Evolutionary conservation across 768 basidiomycete genomes (phyloP).

Genomic region (Amanita subjunquillea): DNA sequence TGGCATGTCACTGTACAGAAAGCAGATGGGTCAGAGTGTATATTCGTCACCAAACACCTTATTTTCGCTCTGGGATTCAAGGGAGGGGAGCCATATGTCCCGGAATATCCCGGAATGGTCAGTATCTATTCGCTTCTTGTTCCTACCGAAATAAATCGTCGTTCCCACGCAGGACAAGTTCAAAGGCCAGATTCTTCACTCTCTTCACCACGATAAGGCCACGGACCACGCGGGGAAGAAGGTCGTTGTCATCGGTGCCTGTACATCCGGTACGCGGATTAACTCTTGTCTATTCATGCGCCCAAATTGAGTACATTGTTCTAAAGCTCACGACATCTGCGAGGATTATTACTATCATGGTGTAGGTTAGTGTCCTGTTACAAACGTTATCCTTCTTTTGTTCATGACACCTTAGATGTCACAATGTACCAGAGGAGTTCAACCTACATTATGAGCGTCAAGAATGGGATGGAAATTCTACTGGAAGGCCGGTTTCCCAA

Average conservation of each 20-base stretch:
- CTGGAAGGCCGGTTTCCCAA: conserved; percentile 13
- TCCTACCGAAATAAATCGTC: neutral
- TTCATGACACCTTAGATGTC: conserved; percentile 25
- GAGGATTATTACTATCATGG: conserved; percentile 35
- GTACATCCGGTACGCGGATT: conserved; percentile 35
- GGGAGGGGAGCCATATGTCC: conserved; percentile 33
- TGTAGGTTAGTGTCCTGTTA: conserved; percentile 16
- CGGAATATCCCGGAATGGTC: conserved; percentile 37
- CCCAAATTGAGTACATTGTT: neutral
- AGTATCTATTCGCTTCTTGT: neutral
- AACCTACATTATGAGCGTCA: conserved; percentile 44
- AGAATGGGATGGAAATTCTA: conserved; percentile 23
- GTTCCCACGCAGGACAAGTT: conserved; percentile 34
- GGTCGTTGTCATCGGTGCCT: conserved; percentile 58
- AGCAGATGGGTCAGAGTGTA: conserved; percentile 21
- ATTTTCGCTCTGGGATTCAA: conserved; percentile 44
- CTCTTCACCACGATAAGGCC: conserved; percentile 42
- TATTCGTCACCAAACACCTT: conserved; percentile 37
- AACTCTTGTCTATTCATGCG: conserved; percentile 14
- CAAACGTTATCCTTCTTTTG: neutral
- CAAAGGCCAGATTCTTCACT: conserved; percentile 55
- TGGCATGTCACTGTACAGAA: conserved; percentile 35
- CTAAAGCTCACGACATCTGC: conserved; percentile 33
- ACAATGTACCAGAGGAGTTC: conserved; percentile 52
- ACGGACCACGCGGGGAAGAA: conserved; percentile 56